Evolutionary conservation across 495 filamentous ascomycete species (phyloP), one percentile per base, ranked within the genome.

Genomic region (Daldinia grandis): DNA sequence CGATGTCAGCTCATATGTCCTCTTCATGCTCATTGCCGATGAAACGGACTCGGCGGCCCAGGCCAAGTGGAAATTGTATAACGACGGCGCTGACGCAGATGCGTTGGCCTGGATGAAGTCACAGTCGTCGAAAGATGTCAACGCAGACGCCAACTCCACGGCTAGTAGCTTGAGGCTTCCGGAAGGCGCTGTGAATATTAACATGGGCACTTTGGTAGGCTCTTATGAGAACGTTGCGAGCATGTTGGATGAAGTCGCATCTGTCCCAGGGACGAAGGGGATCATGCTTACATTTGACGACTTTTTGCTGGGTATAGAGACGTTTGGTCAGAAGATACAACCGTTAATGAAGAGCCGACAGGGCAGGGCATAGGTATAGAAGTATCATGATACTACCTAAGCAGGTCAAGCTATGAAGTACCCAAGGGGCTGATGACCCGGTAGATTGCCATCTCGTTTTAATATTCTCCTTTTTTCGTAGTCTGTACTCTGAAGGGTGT

Each of bases 271-370:
- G 7, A 76, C 69, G 42, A 79, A 79, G 64, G 76, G 77, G 10
- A 79, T 79, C 47, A 77, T 79, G 77, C 69, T 79, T 27, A 64
- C 58, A 7, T 79, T 79, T 38, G 77, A 77, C 58, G 75, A 77
- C 44, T 77, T 76, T 60, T 37, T 76, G 27, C 28, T 68, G 53
- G 77, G 75, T 1, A 37, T 79, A 37, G 77, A 79, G 2, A 62
- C 58, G 2, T 79, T 77, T 37, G 77, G 75, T n/a, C 62, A 66
- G 62, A 72, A 73, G 63, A 72, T 79, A 37, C 77, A 79, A 38
- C 76, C 74, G 30, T 25, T 74, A 9, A 74, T 74, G 72, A 72
- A 74, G 68, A 72, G 68, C 17, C 64, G 72, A 21, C 58, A 72
- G 64, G 72, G 68, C 4, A 74, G 25, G 56, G 49, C 27, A 24